Evolutionary conservation across 192 early-diverging fungal species (phyloP).

Genomic region (Coemansia umbellata): DNA sequence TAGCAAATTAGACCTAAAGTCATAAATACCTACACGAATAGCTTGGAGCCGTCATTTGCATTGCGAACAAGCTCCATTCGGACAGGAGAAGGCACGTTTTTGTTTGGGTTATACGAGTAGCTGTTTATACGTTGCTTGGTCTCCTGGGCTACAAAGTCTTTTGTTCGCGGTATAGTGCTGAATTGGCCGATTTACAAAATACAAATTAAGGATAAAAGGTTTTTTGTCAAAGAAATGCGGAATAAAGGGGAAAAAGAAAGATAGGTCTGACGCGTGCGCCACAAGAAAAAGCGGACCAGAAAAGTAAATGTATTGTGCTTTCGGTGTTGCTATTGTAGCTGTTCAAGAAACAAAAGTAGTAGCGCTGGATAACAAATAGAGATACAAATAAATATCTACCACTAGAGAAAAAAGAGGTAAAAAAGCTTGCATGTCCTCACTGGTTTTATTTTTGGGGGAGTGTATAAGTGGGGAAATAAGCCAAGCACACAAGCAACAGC

Average conservation of each 20-base stretch:
- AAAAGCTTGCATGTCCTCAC: background rate
- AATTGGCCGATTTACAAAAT: background rate
- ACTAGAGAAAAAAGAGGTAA: constrained; percentile 3
- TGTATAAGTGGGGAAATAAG: background rate
- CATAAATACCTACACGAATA: constrained; percentile 12
- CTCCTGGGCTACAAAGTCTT: too few species aligned
- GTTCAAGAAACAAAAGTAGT: too few species aligned
- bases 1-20: background rate
- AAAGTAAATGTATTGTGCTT: background rate
- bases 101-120: too few species aligned
- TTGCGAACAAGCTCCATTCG: constrained; percentile 24
- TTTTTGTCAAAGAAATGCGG: background rate
- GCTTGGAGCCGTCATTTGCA: constrained; percentile 4
- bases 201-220: background rate
- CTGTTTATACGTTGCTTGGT: too few species aligned
- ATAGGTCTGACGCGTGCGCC: too few species aligned
- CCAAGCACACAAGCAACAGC: too few species aligned
- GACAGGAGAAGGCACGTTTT: background rate
- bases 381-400: background rate
- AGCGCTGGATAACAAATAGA: constrained; percentile 7
- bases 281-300: too few species aligned
- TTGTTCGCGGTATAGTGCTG: background rate
- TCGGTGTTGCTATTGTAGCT: too few species aligned
- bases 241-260: background rate
- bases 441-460: background rate